phyloP scores from a whole-genome alignment of 1,284 basidiomycete species.

The Heterobasidion occidentale region DNA sequence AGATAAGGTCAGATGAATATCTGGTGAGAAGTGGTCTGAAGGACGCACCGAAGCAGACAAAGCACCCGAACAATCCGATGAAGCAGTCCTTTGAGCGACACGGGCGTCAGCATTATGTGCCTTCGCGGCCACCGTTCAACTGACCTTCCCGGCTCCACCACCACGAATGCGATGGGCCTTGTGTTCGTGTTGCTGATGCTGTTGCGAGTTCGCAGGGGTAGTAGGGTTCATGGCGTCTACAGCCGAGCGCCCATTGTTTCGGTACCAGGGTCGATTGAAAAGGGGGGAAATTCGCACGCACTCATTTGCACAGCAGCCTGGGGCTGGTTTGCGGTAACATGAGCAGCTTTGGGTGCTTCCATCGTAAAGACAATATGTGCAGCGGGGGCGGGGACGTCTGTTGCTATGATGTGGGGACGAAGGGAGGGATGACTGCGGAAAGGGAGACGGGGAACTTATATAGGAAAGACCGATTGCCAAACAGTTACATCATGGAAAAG shows the following conservation, averaged over 20 bases:
- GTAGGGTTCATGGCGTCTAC: conserved; percentile 34
- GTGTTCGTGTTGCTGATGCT: conserved; percentile 27
- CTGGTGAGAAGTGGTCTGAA: background rate
- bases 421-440: background rate
- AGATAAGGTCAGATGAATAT: background rate
- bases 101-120: background rate
- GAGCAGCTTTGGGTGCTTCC: conserved; percentile 27
- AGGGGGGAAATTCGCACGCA: conserved; percentile 20
- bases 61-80: conserved; percentile 48
- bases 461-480: background rate
- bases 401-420: background rate
- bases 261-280: background rate
- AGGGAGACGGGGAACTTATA: background rate
- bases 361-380: conserved; percentile 11
- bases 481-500: background rate
- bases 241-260: background rate
- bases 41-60: conserved; percentile 54
- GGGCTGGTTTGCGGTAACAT: conserved; percentile 39
- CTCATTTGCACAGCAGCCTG: conserved; percentile 44
- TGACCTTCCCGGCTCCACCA: conserved; percentile 52
- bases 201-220: conserved; percentile 19
- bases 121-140: conserved; percentile 4
- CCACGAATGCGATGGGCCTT: conserved; percentile 50
- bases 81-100: conserved; percentile 44
- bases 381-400: background rate